A percentile compares a stretch with the other conserved stretches of the same genome.
These are phyloP conservation scores for Penicillium palitans DNA, from an alignment of 2,329 filamentous ascomycete genomes.

Conservation along the genomic window DNA sequence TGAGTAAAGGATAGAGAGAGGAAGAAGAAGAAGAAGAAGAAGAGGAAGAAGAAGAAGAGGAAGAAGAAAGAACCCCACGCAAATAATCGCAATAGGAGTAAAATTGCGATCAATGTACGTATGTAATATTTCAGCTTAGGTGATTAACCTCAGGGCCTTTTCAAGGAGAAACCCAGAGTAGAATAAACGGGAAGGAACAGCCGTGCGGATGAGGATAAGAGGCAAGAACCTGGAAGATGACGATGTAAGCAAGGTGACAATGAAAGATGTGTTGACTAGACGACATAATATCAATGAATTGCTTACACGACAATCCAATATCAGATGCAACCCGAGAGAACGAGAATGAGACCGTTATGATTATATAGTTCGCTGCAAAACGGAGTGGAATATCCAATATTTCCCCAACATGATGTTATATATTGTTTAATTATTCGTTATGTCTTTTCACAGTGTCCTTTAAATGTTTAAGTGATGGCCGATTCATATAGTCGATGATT, in stretches of 20 bases:
- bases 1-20: no score
- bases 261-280: no score
- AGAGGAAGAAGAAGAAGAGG: no score
- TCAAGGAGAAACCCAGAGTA: not conserved
- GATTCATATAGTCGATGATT: no score
- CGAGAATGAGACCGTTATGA: not conserved
- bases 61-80: no score
- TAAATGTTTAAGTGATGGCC: no score
- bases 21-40: not conserved
- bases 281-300: not conserved
- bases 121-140: not conserved
- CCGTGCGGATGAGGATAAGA: not conserved
- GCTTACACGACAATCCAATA: not conserved
- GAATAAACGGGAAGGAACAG: not conserved
- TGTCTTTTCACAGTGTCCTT: not conserved
- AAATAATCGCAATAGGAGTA: no score
- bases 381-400: not conserved
- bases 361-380: not conserved
- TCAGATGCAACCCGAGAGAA: not conserved
- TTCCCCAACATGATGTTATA: no score
- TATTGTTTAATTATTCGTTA: not conserved
- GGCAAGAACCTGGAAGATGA: not conserved
- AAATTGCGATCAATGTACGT: not conserved
- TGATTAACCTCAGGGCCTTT: not conserved
- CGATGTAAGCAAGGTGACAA: not conserved